These are phyloP conservation scores for Coprinopsis cinerea DNA, from an alignment of 768 basidiomycete genomes.

Conservation along the genomic window DNA sequence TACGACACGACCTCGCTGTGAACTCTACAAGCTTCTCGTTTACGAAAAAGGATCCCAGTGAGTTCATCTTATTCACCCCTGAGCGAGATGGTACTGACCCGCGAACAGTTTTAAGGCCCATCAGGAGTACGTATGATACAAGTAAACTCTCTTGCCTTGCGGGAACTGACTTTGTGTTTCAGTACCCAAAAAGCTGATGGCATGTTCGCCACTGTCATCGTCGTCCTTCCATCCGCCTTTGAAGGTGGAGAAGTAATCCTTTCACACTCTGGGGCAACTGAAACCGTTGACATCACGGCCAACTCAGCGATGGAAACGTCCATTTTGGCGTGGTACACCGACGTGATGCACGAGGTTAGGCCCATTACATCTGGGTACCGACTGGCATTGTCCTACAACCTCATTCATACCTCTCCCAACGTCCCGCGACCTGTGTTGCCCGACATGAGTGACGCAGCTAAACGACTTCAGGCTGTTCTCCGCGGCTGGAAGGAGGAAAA, in stretches of 20 bases:
- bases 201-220: conserved; percentile 36
- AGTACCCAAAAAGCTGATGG: conserved; percentile 28
- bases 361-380: conserved; percentile 33
- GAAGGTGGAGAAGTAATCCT: conserved; percentile 31
- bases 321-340: conserved; percentile 37
- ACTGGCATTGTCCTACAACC: conserved; percentile 34
- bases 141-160: background rate
- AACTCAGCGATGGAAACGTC: conserved; percentile 19
- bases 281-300: conserved; percentile 22
- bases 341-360: conserved; percentile 33
- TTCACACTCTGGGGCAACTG: conserved; percentile 18
- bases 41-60: conserved; percentile 47
- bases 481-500: conserved; percentile 29
- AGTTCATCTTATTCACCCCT: conserved; percentile 15
- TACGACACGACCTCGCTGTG: conserved; percentile 26
- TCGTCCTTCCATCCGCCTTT: conserved; percentile 33
- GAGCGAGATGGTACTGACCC: conserved; percentile 5
- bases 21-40: conserved; percentile 42
- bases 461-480: conserved; percentile 25
- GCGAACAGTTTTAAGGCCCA: conserved; percentile 39
- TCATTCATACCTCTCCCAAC: conserved; percentile 23
- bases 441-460: conserved; percentile 15
- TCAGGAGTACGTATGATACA: conserved; percentile 38
- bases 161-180: background rate
- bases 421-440: conserved; percentile 24